A percentile compares a stretch with the other conserved stretches of the same genome.
Evolutionary conservation across 257 asterid genomes (phyloP).

Genomic region (Henckelia pumila): DNA sequence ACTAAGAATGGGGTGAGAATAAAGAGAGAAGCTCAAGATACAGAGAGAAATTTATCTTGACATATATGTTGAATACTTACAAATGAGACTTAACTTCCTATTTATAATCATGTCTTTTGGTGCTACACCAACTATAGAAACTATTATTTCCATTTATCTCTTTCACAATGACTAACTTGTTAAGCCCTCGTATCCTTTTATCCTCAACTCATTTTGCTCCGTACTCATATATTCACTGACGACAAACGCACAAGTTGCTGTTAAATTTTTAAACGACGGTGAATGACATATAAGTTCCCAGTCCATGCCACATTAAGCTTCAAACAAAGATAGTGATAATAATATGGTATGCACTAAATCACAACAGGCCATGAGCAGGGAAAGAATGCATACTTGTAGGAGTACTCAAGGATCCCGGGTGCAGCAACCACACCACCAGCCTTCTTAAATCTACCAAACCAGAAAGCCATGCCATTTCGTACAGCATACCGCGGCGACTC

Average conservation of each 20-base stretch:
- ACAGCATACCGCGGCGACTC: slow-evolving; percentile 62
- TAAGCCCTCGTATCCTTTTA: no score
- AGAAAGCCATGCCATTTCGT: slow-evolving; percentile 42
- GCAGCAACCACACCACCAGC: slow-evolving; percentile 59
- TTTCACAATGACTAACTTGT: no score
- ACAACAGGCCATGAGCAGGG: slow-evolving; percentile 3
- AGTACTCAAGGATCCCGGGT: slow-evolving; percentile 73
- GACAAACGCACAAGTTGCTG: background rate
- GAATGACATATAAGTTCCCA: background rate
- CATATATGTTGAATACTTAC: no score
- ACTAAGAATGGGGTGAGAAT: no score
- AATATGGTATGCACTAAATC: slow-evolving; percentile 7
- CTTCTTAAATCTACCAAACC: slow-evolving; percentile 64
- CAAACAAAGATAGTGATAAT: background rate
- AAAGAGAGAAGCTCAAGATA: no score
- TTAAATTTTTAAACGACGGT: background rate
- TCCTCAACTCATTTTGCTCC: no score
- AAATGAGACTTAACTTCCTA: no score
- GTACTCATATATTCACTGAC: background rate
- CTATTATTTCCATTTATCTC: no score
- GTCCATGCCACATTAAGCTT: background rate
- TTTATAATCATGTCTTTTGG: no score
- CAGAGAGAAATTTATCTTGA: no score
- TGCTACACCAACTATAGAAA: no score
- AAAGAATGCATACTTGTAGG: slow-evolving; percentile 62